Percentiles rank a stretch among this genome's conserved stretches.
Evolutionary conservation across 2,329 filamentous ascomycete species (phyloP).

Genomic region (Scytalidium lignicola): DNA sequence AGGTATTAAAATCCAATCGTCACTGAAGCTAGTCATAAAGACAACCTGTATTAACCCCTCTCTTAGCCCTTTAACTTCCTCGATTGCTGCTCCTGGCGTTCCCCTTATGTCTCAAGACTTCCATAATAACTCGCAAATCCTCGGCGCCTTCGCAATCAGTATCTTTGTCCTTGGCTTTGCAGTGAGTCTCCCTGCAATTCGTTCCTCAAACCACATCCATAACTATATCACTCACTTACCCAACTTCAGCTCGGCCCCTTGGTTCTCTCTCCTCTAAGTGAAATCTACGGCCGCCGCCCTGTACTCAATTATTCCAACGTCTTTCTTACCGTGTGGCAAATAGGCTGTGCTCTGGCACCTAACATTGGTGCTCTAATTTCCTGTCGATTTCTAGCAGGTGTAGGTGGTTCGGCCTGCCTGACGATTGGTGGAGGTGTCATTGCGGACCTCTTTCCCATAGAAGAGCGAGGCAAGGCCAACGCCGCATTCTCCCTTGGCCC

Average conservation of each 20-base stretch:
- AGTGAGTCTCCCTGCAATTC: slow-evolving; percentile 5
- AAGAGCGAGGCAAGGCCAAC: slow-evolving; percentile 26
- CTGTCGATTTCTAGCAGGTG: slow-evolving; percentile 43
- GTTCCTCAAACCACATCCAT: neutral
- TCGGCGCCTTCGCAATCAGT: slow-evolving; percentile 13
- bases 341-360: slow-evolving; percentile 58
- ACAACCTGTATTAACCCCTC: neutral
- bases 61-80: slow-evolving; percentile 24
- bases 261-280: slow-evolving; percentile 51
- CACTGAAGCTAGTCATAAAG: neutral
- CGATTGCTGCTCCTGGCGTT: slow-evolving; percentile 38
- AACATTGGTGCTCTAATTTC: slow-evolving; percentile 36
- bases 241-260: slow-evolving; percentile 43
- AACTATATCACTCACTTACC: neutral
- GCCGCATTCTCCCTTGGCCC: slow-evolving; percentile 18
- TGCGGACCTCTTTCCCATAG: slow-evolving; percentile 31
- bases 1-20: slow-evolving; percentile 1
- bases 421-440: slow-evolving; percentile 37
- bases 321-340: slow-evolving; percentile 56
- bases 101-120: slow-evolving; percentile 16
- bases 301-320: slow-evolving; percentile 52
- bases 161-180: slow-evolving; percentile 57
- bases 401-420: slow-evolving; percentile 38
- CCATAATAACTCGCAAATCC: slow-evolving; percentile 7
- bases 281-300: slow-evolving; percentile 57